Evolutionary conservation across 75 land plant genomes (phyloP), one percentile per base, ranked within the genome.

Genomic region (Pinus taeda): DNA sequence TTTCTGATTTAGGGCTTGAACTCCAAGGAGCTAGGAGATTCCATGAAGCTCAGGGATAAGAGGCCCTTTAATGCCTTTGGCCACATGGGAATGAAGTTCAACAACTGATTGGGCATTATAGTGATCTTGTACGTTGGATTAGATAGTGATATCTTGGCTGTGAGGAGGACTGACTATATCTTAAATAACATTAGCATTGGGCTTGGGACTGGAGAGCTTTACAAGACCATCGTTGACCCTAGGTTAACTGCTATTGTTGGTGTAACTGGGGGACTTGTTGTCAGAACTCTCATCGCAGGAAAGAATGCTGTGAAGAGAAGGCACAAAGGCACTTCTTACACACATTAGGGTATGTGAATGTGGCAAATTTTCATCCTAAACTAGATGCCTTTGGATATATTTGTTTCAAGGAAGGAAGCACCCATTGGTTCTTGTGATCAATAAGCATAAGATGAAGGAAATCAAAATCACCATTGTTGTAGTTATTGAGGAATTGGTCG

Each of bases 201-300:
- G 69, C 81, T 95, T 56, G 93, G 93, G 12, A 95, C 93, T 3
- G 95, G 96, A 3, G 90, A 86, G 3, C 75, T 93, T 29, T 95
- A 79, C 64, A 84, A 79, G 86, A 93, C 93, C 5, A 92, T 93
- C 12, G 83, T 89, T 4, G 98, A 95, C 4, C 83, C 88, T 0
- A 71, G 98, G 55, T 87, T 92, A 0, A 95, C 98, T 0, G 95
- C 91, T 17, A 82, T 95, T 20, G 93, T 95, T 2, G 98, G 95
- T 4, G 98, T 95, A 4, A 83, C 90, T 9, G 98, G 97, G 15
- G 95, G 95, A 3, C 74, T 93, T 33, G 86, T 86, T 4, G 98
- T 86, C 1, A 91, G 84, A 4, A 87, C 83, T 39, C 81, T 83
- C 1, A 86, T 86, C 3, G 93, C 84, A 2, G 95, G 89, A 30